These are phyloP conservation scores for Apophysomyces elegans DNA, from an alignment of 371 early-diverging fungal species.

Conservation along the genomic window DNA sequence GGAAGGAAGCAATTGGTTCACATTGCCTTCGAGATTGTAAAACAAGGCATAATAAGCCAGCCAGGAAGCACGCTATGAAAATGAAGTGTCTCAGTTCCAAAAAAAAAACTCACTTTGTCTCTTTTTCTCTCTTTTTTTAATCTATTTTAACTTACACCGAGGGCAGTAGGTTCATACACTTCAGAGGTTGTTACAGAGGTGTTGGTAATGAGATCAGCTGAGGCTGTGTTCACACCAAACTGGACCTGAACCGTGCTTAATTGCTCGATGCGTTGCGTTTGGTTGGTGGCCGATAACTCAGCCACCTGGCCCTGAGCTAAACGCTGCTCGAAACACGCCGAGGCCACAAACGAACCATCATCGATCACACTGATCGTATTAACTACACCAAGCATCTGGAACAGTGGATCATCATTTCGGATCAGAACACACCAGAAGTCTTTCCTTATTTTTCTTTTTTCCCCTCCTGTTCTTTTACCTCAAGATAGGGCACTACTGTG, in stretches of 20 bases:
- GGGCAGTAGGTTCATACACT: conserved; percentile 50
- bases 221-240: conserved; percentile 36
- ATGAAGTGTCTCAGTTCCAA: background rate
- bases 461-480: conserved; percentile 36
- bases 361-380: conserved; percentile 57
- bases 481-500: conserved; percentile 67
- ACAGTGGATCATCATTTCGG: background rate
- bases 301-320: conserved; percentile 31
- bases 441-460: too few relatives aligned
- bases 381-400: conserved; percentile 67
- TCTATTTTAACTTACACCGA: conserved; percentile 52
- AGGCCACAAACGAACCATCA: conserved; percentile 61
- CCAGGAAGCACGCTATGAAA: conserved; percentile 73
- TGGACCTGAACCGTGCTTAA: conserved; percentile 46
- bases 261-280: conserved; percentile 46
- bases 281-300: conserved; percentile 41
- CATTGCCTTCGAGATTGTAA: conserved; percentile 70
- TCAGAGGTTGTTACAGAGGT: conserved; percentile 35
- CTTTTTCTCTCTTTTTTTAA: background rate
- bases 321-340: conserved; percentile 69
- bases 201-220: conserved; percentile 25
- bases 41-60: conserved; percentile 77
- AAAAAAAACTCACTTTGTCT: background rate
- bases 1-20: conserved; percentile 54
- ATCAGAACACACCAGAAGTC: background rate